Base-by-base conservation (phyloP, 306 rosid genomes). In the Arachis stenosperma region DNA sequence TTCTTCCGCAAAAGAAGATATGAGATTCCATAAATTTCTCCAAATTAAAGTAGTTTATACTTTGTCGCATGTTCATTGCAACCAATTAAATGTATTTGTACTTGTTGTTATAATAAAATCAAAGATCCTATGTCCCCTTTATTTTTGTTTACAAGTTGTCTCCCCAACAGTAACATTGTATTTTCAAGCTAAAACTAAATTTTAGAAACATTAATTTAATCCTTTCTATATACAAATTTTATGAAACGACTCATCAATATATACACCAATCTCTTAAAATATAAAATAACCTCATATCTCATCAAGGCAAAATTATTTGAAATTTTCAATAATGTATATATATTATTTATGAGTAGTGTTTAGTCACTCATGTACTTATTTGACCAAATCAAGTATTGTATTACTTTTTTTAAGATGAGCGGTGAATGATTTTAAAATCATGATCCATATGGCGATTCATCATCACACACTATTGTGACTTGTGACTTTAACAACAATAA, bases 101-200 rank as follows among this genome's bases (percentile, higher is more conserved):
- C n/a, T 48, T 9, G 15, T 48, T 9, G 5, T 48, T 8, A 46
- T 33, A 2, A 33, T 33, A 33, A 33, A 33, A 2, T 33, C 37
- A 33, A 33, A 33, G 37, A 2, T 33, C 37, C 50, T 75, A 53
- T 65, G 73, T 75, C 67, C 79, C 46, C 43, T 43, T 14, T 3
- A 46, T 46, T 50, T 33, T 8, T 39, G 22, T 61, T 61, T 4
- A 6, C 3, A 4, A 5, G n/a, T 7, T 39, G 42, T 40, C n/a
- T 61, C 29, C 50, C 50, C 12, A n/a, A n/a, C 29, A 61, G 40
- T 39, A 2, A 33, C 6, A 11, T 33, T 12, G 6, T 60, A 33
- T 13, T 12, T 36, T 60, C 9, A 9, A 10, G 9, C 11, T 8
- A 9, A 46, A 8, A 46, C 2, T 2, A 46, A 48, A 11, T 48